Conservation (phyloP, 805 yeast species). For the Ogataea ganodermae region DNA sequence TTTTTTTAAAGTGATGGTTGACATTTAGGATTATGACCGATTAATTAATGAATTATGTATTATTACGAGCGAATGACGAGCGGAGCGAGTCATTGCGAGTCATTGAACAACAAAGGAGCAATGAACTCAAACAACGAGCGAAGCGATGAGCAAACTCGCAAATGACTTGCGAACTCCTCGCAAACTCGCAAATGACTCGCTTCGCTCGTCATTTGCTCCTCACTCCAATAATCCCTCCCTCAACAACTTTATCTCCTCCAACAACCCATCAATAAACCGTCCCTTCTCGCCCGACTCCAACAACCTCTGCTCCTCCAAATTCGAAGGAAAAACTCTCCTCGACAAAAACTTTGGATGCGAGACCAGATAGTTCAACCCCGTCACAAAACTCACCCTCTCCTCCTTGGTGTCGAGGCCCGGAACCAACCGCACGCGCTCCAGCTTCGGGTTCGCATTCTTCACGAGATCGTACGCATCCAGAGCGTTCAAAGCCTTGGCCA, state of each 20-base stretch:
- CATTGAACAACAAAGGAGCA: no score
- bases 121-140: no score
- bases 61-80: background rate
- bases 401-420: conserved; percentile 65
- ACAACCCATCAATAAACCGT: conserved; percentile 47
- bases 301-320: conserved; percentile 62
- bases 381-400: conserved; percentile 60
- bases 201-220: background rate
- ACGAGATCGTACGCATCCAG: conserved; percentile 55
- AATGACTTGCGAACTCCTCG: no score
- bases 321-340: conserved; percentile 64
- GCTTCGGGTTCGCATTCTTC: conserved; percentile 17
- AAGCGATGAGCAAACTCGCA: no score
- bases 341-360: conserved; percentile 86
- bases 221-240: conserved; percentile 43
- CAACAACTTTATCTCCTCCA: conserved; percentile 53
- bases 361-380: conserved; percentile 66
- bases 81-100: no score
- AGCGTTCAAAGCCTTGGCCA: conserved; percentile 58
- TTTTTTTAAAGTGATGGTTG: conserved; percentile 29
- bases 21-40: background rate
- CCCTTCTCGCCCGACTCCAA: conserved; percentile 48
- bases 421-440: conserved; percentile 32
- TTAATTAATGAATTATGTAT: background rate
- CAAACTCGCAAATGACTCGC: background rate